These are phyloP conservation scores for Botrytis paeoniae DNA, from an alignment of 2,329 filamentous ascomycete species.

Conservation along the genomic window DNA sequence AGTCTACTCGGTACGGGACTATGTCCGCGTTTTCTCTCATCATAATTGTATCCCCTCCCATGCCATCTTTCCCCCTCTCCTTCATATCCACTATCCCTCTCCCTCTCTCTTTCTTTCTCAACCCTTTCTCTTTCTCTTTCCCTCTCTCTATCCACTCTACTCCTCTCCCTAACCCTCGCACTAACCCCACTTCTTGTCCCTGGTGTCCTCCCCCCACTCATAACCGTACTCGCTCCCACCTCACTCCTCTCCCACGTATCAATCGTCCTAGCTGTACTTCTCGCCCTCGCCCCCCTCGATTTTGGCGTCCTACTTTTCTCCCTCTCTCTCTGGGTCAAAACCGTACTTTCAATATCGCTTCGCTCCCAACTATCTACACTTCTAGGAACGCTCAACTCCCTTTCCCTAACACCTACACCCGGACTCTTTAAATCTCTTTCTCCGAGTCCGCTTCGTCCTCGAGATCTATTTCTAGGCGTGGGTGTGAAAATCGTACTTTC, in stretches of 20 bases:
- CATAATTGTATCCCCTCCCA: conserved; percentile 18
- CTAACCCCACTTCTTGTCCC: background rate
- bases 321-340: background rate
- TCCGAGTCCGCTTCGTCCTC: background rate
- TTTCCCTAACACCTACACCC: background rate
- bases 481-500: background rate
- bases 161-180: background rate
- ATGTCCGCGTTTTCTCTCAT: conserved; percentile 6
- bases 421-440: background rate
- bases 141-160: conserved; percentile 2
- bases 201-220: background rate
- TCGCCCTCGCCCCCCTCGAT: background rate
- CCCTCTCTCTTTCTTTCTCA: background rate
- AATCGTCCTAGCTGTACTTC: conserved; percentile 7
- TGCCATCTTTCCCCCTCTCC: background rate
- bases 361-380: conserved; percentile 11
- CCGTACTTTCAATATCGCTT: conserved; percentile 2
- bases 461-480: background rate
- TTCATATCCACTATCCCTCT: conserved; percentile 10
- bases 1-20: conserved; percentile 12
- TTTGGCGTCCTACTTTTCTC: background rate
- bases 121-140: background rate
- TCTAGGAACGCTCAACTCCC: background rate
- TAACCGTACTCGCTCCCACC: conserved; percentile 1
- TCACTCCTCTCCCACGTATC: conserved; percentile 14